A percentile compares a stretch with the other conserved stretches of the same genome.
phyloP scores from a whole-genome alignment of 805 yeast genomes.

The Yamadazyma tumulicola region DNA sequence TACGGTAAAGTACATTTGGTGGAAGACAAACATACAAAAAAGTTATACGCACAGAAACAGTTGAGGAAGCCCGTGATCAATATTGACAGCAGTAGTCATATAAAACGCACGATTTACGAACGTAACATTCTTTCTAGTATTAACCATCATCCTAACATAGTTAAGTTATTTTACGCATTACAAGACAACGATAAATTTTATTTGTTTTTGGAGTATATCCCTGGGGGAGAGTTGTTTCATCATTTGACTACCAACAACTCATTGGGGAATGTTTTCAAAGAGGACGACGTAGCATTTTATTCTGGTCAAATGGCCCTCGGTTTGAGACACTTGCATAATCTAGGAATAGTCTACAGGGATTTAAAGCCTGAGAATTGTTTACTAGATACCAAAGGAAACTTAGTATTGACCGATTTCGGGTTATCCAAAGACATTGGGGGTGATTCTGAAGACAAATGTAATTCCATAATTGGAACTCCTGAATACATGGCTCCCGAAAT shows the following conservation, averaged over 20 bases:
- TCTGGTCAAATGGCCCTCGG: conserved; percentile 43
- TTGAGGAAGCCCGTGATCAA: conserved; percentile 33
- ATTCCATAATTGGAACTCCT: conserved; percentile 43
- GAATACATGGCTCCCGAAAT: conserved; percentile 49
- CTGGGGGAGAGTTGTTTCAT: conserved; percentile 45
- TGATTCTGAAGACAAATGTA: conserved; percentile 15
- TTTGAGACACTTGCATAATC: conserved; percentile 34
- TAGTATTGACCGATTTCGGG: conserved; percentile 45
- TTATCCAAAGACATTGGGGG: conserved; percentile 34
- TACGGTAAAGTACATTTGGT: conserved; percentile 44
- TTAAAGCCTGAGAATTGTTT: conserved; percentile 45
- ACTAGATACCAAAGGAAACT: conserved; percentile 35
- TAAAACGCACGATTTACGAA: conserved; percentile 39
- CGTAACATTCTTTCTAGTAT: conserved; percentile 38
- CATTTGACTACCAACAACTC: conserved; percentile 30
- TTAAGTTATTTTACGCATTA: conserved; percentile 41
- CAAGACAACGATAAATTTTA: conserved; percentile 44
- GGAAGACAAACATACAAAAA: conserved; percentile 32
- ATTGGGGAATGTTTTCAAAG: conserved; percentile 22
- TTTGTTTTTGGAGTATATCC: conserved; percentile 39
- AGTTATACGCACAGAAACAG: conserved; percentile 43
- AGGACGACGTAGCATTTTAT: conserved; percentile 39
- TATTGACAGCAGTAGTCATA: conserved; percentile 25
- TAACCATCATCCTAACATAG: conserved; percentile 41
- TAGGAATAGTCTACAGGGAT: conserved; percentile 42